A percentile compares a stretch with the other conserved stretches of the same genome.
Evolutionary conservation across 352 stramenopile species (phyloP).

Genomic region (Globisporangium spinosum): DNA sequence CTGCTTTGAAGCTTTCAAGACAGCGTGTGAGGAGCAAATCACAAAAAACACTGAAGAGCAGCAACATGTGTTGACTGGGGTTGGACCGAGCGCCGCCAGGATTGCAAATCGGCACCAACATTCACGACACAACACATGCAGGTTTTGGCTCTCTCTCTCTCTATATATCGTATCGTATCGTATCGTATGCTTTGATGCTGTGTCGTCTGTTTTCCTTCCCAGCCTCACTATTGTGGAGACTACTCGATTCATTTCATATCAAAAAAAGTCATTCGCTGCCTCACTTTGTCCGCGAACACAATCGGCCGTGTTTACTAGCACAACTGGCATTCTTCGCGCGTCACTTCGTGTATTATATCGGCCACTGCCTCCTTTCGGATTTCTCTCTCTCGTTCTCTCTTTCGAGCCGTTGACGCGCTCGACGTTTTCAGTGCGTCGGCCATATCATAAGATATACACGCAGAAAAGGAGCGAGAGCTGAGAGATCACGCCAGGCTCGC

Average conservation of each 20-base stretch:
- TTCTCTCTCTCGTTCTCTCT: background rate
- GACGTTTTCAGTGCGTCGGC: background rate
- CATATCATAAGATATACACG: background rate
- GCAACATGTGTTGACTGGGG: background rate
- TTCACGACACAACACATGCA: background rate
- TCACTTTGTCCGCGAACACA: background rate
- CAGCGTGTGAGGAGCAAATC: background rate
- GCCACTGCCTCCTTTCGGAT: background rate
- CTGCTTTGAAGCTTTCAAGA: background rate
- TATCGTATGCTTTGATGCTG: background rate
- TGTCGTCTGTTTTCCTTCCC: background rate
- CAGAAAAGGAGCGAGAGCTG: background rate
- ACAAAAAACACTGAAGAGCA: background rate
- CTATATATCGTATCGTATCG: too few relatives aligned
- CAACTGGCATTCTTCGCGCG: background rate
- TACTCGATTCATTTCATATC: background rate
- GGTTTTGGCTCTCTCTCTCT: too few relatives aligned
- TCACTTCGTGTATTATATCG: background rate
- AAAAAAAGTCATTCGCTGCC: background rate
- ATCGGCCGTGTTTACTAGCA: background rate
- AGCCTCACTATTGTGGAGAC: background rate
- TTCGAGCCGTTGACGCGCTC: background rate
- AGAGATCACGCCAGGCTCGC: background rate
- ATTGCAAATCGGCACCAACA: slow-evolving; percentile 1
- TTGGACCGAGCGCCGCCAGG: background rate